phyloP scores from a whole-genome alignment of 164 flowering plant genomes.

The Amborella trichopoda region DNA sequence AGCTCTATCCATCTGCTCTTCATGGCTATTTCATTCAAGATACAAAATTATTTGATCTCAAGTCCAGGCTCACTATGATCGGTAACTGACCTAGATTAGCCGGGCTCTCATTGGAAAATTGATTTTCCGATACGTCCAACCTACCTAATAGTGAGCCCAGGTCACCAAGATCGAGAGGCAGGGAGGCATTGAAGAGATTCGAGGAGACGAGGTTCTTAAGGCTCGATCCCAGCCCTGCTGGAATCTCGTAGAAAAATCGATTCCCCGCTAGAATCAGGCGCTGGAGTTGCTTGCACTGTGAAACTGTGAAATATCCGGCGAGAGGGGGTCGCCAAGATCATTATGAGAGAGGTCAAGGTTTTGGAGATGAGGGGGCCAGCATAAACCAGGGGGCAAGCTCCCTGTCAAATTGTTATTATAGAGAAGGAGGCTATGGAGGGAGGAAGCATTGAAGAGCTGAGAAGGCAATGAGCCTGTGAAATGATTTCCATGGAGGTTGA shows the following conservation, averaged over 20 bases:
- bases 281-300: constrained; percentile 51
- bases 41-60: constrained; percentile 59
- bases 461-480: constrained; percentile 57
- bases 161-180: constrained; percentile 61
- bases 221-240: constrained; percentile 48
- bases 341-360: constrained; percentile 67
- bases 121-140: constrained; percentile 65
- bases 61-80: constrained; percentile 61
- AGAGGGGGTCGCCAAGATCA: constrained; percentile 44
- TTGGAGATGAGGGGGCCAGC: constrained; percentile 51
- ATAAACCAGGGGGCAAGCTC: constrained; percentile 44
- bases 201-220: constrained; percentile 45
- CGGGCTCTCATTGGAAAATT: constrained; percentile 54
- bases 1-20: no score
- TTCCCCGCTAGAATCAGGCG: constrained; percentile 46
- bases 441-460: constrained; percentile 69
- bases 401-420: constrained; percentile 80
- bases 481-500: constrained; percentile 61
- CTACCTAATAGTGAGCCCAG: constrained; percentile 57
- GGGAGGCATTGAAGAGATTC: constrained; percentile 41
- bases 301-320: constrained; percentile 29
- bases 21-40: no score
- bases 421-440: constrained; percentile 65
- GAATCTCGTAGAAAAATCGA: constrained; percentile 49
- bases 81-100: constrained; percentile 56